Base-by-base conservation (phyloP, 805 yeast genomes). In the Kuraishia piskuri region DNA sequence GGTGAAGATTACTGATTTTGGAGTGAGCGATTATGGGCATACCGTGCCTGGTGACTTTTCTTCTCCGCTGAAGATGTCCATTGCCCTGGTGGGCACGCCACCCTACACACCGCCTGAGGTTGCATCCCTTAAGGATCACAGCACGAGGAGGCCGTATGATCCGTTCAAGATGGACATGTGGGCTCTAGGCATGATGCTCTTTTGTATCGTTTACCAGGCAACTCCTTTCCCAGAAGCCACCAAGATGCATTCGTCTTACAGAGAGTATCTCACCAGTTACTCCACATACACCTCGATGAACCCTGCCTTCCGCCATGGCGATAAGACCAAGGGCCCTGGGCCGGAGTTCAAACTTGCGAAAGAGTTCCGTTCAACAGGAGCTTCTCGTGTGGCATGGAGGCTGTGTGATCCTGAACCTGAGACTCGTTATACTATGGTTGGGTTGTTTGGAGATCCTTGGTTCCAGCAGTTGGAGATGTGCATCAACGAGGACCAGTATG, bases 1-100 rank as follows among this genome's bases (percentile, higher is more conserved):
- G 24, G 77, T 85, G 55, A 84, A 94, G 37, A 76, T 92, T 58
- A 96, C 97, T 1, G 99, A 92, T 71, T 92, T 92, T 68, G 99
- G 99, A 52, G 94, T 92, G 57, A 80, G 88, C 48, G 87, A 82
- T 53, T 84, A 80, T 67, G 88, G 85, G 22, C 85, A 83, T 64
- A 78, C 70, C 53, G 73, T 68, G 22, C 82, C 81, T 0, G 78
- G 80, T 8, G 83, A 86, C 66, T 70, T 77, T 37, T 57, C 66
- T 0, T 73, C 81, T 14, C 71, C 71, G 4, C 54, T 78, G 22
- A 74, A 70, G 50, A 46, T 61, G 51, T 61, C 66, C 46, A 74
- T 78, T 25, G 74, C 83, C 4, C 79, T 80, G 64, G 90, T 88
- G 53, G 96, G 96, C 2, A 85, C 92, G 0, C 89, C 95, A 2